Evolutionary conservation across 2,329 filamentous ascomycete genomes (phyloP).

Genomic region (Talaromyces sp.): DNA sequence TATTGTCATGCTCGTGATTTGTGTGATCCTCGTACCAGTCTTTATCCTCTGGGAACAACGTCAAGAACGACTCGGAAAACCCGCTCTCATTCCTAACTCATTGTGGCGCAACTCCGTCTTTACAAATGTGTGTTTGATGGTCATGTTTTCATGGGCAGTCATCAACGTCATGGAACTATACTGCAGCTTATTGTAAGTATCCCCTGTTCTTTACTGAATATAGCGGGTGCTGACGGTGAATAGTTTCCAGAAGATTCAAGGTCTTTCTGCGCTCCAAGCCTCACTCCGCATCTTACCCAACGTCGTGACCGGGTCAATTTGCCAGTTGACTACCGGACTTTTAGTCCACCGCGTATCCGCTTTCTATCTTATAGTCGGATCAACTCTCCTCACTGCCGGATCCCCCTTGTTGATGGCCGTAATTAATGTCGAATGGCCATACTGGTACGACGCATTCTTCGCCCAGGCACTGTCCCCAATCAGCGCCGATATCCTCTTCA

Average conservation of each 20-base stretch:
- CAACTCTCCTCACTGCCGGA: conserved; percentile 32
- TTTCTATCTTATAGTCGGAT: conserved; percentile 41
- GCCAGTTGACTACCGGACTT: conserved; percentile 47
- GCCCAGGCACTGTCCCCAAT: conserved; percentile 44
- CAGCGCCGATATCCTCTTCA: conserved; percentile 53
- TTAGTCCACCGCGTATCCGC: conserved; percentile 46
- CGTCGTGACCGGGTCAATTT: conserved; percentile 34
- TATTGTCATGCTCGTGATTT: conserved; percentile 29
- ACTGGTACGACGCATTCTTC: conserved; percentile 47
- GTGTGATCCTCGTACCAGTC: conserved; percentile 25
- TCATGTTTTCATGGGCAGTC: conserved; percentile 32
- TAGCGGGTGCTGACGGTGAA: background rate
- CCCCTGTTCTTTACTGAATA: background rate
- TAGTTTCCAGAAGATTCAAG: conserved; percentile 49
- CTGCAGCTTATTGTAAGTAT: conserved; percentile 24
- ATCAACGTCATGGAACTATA: conserved; percentile 28
- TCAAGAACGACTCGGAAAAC: conserved; percentile 25
- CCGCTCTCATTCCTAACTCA: conserved; percentile 34
- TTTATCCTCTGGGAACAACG: conserved; percentile 27
- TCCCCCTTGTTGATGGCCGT: conserved; percentile 48
- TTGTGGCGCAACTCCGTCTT: conserved; percentile 34
- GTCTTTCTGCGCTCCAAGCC: conserved; percentile 42
- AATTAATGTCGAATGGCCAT: conserved; percentile 44
- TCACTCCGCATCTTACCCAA: conserved; percentile 47
- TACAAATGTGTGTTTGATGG: conserved; percentile 29